phyloP scores from a whole-genome alignment of 2,329 filamentous ascomycete species.

The Fusarium verticillioides region DNA sequence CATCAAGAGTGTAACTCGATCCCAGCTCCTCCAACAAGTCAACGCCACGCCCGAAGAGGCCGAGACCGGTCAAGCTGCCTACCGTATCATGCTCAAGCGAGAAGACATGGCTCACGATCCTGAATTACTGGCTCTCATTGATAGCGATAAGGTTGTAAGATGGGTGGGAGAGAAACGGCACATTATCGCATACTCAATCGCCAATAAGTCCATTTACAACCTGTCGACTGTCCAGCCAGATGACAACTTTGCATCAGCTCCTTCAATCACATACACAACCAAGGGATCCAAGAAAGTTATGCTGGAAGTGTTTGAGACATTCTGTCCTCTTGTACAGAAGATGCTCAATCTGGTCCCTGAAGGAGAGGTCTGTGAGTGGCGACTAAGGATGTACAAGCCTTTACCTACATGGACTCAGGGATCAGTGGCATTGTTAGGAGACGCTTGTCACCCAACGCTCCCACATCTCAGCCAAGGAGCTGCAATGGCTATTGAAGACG shows the following conservation, averaged over 20 bases:
- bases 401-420: slow-evolving; percentile 70
- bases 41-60: slow-evolving; percentile 58
- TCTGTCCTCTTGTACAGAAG: slow-evolving; percentile 68
- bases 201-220: slow-evolving; percentile 73
- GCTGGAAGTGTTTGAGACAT: slow-evolving; percentile 68
- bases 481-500: slow-evolving; percentile 76
- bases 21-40: slow-evolving; percentile 63
- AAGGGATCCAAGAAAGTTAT: slow-evolving; percentile 69
- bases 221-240: slow-evolving; percentile 71
- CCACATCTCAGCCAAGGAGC: slow-evolving; percentile 75
- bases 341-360: slow-evolving; percentile 72
- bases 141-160: slow-evolving; percentile 66
- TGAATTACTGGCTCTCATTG: slow-evolving; percentile 70
- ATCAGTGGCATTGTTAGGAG: slow-evolving; percentile 67
- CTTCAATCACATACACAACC: slow-evolving; percentile 69
- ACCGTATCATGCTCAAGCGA: slow-evolving; percentile 63
- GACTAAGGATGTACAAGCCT: slow-evolving; percentile 69
- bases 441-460: slow-evolving; percentile 75
- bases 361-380: slow-evolving; percentile 75
- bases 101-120: slow-evolving; percentile 73
- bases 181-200: slow-evolving; percentile 74
- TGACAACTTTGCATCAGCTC: slow-evolving; percentile 61
- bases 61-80: slow-evolving; percentile 64
- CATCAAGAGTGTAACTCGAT: slow-evolving; percentile 61
- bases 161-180: slow-evolving; percentile 76